Evolutionary conservation across 345 rosid genomes (phyloP), one percentile per base, ranked within the genome.

Genomic region (Ricinus communis): DNA sequence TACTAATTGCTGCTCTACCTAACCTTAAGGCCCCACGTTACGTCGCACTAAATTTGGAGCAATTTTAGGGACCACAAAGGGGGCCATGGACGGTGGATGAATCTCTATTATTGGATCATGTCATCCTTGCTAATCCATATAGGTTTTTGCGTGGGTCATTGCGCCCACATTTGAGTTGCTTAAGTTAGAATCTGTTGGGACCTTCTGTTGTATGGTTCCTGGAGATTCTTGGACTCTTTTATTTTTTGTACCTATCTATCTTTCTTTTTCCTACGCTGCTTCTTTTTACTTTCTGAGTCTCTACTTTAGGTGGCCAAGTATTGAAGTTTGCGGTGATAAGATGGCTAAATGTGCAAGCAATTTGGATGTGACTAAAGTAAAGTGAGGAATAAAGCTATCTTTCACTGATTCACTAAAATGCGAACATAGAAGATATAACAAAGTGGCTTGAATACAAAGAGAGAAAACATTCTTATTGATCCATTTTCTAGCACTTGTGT

Each of bases 21-120:
- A 73, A 77, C 69, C 24, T 14, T 4, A 19, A 33, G 56, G 57
- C 33, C n/a, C 53, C 46, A 6, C 1, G 38, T 75, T 55, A 43
- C 22, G 52, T 61, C 55, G 24, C 27, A 46, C 62, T 61, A 21
- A 40, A 24, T 69, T 47, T 58, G 68, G 47, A 47, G 31, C 56
- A 41, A 51, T 77, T 64, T 21, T 7, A 16, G 80, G 83, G 79
- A 30, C 85, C 83, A 75, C 77, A 19, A 33, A 21, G 24, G 66
- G 62, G 22, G 45, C 72, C 41, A 57, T 69, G 62, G 72, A 57
- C 59, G 65, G 66, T 69, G 30, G 49, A 11, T 25, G 18, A 52
- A 31, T 70, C 58, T 59, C 74, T 41, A 33, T n/a, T n/a, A n/a
- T 56, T 68, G 10, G 33, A 13, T 50, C n/a, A 22, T n/a, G 56